These are phyloP conservation scores for Alnus rubra DNA, from an alignment of 306 rosid genomes.

Conservation along the genomic window DNA sequence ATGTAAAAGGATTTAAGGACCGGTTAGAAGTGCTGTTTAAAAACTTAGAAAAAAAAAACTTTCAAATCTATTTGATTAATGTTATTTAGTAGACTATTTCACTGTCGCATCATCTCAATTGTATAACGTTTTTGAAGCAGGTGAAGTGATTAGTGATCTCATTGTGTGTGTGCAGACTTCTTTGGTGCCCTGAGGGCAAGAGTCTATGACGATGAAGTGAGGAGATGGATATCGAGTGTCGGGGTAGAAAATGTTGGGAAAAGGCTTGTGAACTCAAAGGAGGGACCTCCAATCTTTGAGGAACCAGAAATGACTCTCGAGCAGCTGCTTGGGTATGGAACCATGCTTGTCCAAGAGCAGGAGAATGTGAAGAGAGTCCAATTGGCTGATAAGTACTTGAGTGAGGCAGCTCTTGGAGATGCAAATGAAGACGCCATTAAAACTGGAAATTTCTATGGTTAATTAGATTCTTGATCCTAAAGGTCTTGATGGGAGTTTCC, in stretches of 20 bases:
- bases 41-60: too few relatives aligned
- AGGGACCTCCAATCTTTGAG: constrained; percentile 68
- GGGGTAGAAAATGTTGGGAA: constrained; percentile 62
- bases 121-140: too few relatives aligned
- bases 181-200: constrained; percentile 80
- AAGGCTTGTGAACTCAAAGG: constrained; percentile 72
- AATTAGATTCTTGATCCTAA: constrained; percentile 32
- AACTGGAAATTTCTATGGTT: constrained; percentile 58
- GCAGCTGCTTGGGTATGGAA: constrained; percentile 67
- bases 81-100: too few relatives aligned
- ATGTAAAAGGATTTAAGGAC: too few relatives aligned
- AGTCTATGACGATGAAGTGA: constrained; percentile 73
- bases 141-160: too few relatives aligned
- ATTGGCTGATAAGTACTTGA: constrained; percentile 65
- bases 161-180: constrained; percentile 47
- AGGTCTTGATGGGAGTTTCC: constrained; percentile 22
- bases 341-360: constrained; percentile 68
- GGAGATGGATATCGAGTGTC: constrained; percentile 57
- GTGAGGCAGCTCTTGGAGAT: constrained; percentile 71
- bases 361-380: constrained; percentile 82
- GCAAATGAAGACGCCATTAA: constrained; percentile 63
- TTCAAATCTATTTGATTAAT: too few relatives aligned
- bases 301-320: constrained; percentile 53
- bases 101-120: too few relatives aligned
- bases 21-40: too few relatives aligned